Evolutionary conservation across 2,329 filamentous ascomycete species (phyloP).

Genomic region (Calonectria ilicicola): DNA sequence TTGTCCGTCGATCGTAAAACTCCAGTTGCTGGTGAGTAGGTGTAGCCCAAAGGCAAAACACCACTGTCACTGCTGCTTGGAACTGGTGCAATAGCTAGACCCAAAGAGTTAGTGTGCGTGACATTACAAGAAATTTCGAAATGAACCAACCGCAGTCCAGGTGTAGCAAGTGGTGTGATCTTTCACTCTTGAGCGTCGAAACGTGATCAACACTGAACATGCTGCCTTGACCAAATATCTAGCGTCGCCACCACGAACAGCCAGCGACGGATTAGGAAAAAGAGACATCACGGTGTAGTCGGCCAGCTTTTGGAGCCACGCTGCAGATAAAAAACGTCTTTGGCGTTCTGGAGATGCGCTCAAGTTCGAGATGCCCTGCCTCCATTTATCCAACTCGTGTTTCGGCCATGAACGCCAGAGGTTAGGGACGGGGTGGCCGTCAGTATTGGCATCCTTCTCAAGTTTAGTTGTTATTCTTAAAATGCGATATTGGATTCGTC

Average conservation of each 20-base stretch:
- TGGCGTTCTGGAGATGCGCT: neutral
- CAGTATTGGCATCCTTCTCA: neutral
- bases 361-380: neutral
- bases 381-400: neutral
- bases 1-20: neutral
- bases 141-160: neutral
- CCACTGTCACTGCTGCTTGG: neutral
- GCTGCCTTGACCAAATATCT: neutral
- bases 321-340: neutral
- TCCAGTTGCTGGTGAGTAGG: neutral
- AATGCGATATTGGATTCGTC: neutral
- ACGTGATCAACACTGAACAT: neutral
- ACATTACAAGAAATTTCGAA: no score
- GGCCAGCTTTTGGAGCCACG: neutral
- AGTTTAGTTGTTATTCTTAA: neutral
- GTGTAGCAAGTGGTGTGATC: constrained; percentile 2
- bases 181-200: neutral
- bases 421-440: neutral
- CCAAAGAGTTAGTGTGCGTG: neutral
- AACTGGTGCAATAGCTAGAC: neutral
- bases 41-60: neutral
- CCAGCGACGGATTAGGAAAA: neutral
- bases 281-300: neutral
- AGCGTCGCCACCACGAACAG: neutral
- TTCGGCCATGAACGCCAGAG: neutral